Base-by-base conservation (phyloP, 1,284 basidiomycete genomes). In the Golubevia sp. region DNA sequence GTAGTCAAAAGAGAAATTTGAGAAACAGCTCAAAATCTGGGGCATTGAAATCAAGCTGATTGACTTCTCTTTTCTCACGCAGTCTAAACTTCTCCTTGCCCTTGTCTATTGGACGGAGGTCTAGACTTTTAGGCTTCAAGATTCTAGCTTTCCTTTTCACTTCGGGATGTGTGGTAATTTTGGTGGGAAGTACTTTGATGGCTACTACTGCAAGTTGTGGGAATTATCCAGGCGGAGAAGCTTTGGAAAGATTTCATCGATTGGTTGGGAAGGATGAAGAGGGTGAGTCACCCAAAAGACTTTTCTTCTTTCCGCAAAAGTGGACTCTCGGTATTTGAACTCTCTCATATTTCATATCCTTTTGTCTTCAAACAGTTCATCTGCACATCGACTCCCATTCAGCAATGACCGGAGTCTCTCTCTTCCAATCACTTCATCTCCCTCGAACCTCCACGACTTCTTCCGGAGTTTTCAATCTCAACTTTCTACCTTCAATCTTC, bases 221-320 rank as follows among this genome's bases (percentile, higher is more conserved):
- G 59, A 99, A 98, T 84, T 98, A 99, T 77, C 94, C 96, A 0
- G 96, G 96, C 1, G 96, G 96, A 0, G 84, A 87, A 4, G 92
- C 94, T 0, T 85, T 97, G 58, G 76, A 79, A 2, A 73, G 82
- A 0, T 88, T 96, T 68, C 91, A 96, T 69, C 71, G 84, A 48
- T 80, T 52, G 11, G 6, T 52, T 13, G 25, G 13, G 7, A 23
- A 23, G 50, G 55, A 21, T 55, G n/a, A 38, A 11, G 25, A 38
- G 30, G 24, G 20, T 23, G 30, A 24, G n/a, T 7, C 54, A 5
- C 7, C 6, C n/a, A 7, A 8, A 11, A 24, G 13, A 15, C 6
- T 48, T 15, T 48, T 49, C 34, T 26, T 30, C 49, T 11, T 8
- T 49, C 23, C 13, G 20, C 3, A 23, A 54, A 13, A 7, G 11